phyloP scores from a whole-genome alignment of 2,329 filamentous ascomycete genomes.

The Talaromyces sp. region DNA sequence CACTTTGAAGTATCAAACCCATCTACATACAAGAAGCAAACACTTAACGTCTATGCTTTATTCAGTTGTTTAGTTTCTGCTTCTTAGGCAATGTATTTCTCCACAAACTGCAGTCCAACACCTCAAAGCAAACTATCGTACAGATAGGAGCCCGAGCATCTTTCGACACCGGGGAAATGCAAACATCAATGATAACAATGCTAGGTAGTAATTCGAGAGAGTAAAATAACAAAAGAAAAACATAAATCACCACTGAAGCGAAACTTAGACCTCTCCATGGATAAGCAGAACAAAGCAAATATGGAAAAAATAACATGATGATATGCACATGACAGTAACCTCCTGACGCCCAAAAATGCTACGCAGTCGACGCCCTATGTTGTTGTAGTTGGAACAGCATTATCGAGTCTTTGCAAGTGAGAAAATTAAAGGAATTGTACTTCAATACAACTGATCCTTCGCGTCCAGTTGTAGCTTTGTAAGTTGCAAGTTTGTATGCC shows the following conservation, averaged over 20 bases:
- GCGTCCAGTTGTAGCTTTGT: not conserved
- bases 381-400: not conserved
- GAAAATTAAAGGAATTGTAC: not conserved
- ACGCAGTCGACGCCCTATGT: conserved; percentile 3
- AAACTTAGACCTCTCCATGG: not conserved
- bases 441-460: not conserved
- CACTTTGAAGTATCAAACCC: not conserved
- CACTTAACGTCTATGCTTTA: not conserved
- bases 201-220: not conserved
- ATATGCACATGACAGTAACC: conserved; percentile 5
- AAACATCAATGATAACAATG: not conserved
- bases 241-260: not conserved
- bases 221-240: not conserved
- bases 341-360: conserved; percentile 11
- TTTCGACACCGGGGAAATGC: not conserved
- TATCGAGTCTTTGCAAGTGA: not conserved
- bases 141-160: not conserved
- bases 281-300: not conserved
- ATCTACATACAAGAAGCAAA: not conserved
- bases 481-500: not conserved
- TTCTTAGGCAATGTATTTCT: not conserved
- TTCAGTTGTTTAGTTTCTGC: not conserved
- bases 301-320: not conserved
- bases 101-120: not conserved
- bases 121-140: not conserved